phyloP scores from a whole-genome alignment of 345 rosid species.

The Eucalyptus curtisii region DNA sequence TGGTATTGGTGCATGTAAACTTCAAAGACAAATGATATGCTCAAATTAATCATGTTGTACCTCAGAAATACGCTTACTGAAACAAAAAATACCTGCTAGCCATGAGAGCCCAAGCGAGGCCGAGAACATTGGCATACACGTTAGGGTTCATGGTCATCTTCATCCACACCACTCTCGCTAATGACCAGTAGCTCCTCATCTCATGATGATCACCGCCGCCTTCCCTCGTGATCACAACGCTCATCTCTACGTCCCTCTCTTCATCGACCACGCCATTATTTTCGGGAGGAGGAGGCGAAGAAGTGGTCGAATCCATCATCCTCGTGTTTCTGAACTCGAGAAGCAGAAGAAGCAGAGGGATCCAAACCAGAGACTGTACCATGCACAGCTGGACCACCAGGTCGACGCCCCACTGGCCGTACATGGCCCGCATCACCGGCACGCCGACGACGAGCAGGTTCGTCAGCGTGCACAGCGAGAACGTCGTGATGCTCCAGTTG shows the following conservation, averaged over 20 bases:
- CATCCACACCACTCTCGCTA: constrained; percentile 24
- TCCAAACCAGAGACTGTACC: constrained; percentile 70
- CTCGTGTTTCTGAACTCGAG: constrained; percentile 40
- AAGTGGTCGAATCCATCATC: neutral
- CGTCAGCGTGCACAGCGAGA: constrained; percentile 63
- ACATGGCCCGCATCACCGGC: constrained; percentile 70
- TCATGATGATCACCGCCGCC: neutral
- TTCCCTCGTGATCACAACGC: neutral
- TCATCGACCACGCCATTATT: neutral
- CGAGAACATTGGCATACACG: constrained; percentile 21
- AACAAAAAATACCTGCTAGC: constrained; percentile 12
- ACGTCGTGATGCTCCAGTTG: constrained; percentile 76
- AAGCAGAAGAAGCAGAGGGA: constrained; percentile 49
- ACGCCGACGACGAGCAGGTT: constrained; percentile 77
- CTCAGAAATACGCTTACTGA: neutral
- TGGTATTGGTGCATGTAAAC: too few species aligned
- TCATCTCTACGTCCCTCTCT: neutral
- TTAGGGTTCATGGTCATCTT: constrained; percentile 35
- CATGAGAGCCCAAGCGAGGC: constrained; percentile 30
- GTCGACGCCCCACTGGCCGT: constrained; percentile 55
- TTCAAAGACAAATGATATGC: neutral
- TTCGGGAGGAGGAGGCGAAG: neutral
- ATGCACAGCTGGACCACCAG: constrained; percentile 76
- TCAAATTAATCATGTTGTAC: neutral
- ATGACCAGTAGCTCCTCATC: constrained; percentile 16